Conservation (phyloP, 129 eudicot genomes). For the Chrysanthemum lavandulifolium region DNA sequence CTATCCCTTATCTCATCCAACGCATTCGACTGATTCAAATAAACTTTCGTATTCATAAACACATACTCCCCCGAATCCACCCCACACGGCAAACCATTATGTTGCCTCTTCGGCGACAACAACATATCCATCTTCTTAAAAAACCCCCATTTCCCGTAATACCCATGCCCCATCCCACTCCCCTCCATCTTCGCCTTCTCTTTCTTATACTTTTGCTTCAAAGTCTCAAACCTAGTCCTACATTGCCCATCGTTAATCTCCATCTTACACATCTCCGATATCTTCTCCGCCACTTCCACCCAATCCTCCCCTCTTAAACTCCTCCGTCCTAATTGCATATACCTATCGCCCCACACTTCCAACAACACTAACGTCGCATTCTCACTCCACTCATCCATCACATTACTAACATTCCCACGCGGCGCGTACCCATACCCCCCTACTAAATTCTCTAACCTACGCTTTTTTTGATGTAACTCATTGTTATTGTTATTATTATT, state of each 20-base stretch:
- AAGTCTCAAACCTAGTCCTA: conserved; percentile 58
- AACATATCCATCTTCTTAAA: no score
- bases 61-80: no score
- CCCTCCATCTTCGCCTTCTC: no score
- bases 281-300: conserved; percentile 81
- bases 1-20: no score
- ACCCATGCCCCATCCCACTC: no score
- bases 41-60: no score
- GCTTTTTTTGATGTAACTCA: conserved; percentile 51
- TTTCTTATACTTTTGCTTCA: conserved; percentile 34
- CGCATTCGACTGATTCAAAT: no score
- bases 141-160: no score
- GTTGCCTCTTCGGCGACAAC: no score
- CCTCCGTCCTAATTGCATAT: conserved; percentile 66
- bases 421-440: conserved; percentile 32
- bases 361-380: conserved; percentile 58
- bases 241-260: conserved; percentile 59
- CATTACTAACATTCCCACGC: no score
- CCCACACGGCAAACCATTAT: no score
- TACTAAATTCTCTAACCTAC: conserved; percentile 53
- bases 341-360: conserved; percentile 89
- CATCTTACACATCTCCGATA: conserved; percentile 52
- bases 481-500: no score
- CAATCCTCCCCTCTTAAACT: conserved; percentile 84
- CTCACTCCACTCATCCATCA: conserved; percentile 63